Evolutionary conservation across 371 early-diverging fungal species (phyloP), one percentile per base, ranked within the genome.

Genomic region (Mortierella sp.): DNA sequence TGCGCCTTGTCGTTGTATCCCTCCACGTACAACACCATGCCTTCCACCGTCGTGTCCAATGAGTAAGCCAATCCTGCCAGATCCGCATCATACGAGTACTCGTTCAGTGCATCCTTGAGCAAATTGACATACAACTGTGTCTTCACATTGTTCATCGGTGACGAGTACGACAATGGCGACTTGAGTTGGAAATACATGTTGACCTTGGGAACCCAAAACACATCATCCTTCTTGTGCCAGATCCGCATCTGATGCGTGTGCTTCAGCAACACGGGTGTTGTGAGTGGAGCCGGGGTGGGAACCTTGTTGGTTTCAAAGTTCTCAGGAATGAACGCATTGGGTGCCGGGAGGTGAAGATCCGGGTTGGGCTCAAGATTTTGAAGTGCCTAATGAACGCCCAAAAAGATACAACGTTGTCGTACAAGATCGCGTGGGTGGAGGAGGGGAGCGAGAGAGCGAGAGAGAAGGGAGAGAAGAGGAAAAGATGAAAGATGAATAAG

Each of bases 211-310:
- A 92, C 90, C 87, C 85, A 90, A 71, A 95, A 98, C 1, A 87
- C 90, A 72, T 97, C 96, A 70, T 97, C 97, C 72, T 92, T 93
- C 82, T 96, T 95, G 79, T 94, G 90, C 98, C 98, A 98, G 66
- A 96, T 64, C 30, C 95, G 88, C 23, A 82, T 68, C 14, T 88
- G 58, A 26, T 87, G 81, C 19, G 86, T 86, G 19, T 95, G 93
- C 49, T 79, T 78, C 47, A 93, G 82, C 46, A 92, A 79, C 16
- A 79, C 61, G 19, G 91, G 91, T 16, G 80, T 81, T 18, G 53
- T 82, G 57, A 42, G 54, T 21, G 55, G 84, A 64, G 54, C 72
- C 51, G 52, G 64, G 30, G 54, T 82, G 12, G 63, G 42, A 26
- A 86, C 80, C 59, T 89, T 86, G 64, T 86, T 69, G 0, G 85